Conservation (phyloP, 305 asterid species). For the Petunia hybrid region DNA sequence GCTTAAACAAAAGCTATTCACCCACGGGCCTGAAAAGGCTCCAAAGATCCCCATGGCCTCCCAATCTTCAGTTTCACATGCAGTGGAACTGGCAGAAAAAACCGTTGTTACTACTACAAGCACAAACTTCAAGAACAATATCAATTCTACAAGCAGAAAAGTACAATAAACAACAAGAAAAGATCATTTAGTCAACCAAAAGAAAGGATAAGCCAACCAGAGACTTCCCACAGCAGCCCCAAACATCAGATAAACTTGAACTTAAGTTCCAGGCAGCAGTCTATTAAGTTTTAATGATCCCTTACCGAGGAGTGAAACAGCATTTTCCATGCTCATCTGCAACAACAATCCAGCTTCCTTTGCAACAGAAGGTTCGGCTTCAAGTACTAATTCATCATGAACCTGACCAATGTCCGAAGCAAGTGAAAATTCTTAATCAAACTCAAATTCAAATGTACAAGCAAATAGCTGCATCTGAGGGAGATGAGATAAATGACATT, state of each 20-base stretch:
- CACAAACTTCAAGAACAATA: conserved; percentile 21
- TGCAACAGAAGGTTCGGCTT: conserved; percentile 76
- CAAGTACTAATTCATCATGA: conserved; percentile 93
- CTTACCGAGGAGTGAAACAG: conserved; percentile 84
- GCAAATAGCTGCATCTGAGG: conserved; percentile 19
- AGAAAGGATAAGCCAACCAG: neutral
- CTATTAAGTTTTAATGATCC: conserved; percentile 24
- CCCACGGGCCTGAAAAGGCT: conserved; percentile 62
- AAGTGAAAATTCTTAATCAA: neutral
- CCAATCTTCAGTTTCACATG: conserved; percentile 89
- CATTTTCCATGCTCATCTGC: conserved; percentile 85
- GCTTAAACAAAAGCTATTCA: conserved; percentile 8
- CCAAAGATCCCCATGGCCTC: conserved; percentile 94
- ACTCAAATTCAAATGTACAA: conserved; percentile 18
- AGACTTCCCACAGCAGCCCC: conserved; percentile 9
- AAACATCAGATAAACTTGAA: conserved; percentile 27
- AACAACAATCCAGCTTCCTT: conserved; percentile 88
- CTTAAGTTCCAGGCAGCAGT: neutral
- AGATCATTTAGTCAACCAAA: conserved; percentile 17
- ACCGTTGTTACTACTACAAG: conserved; percentile 31
- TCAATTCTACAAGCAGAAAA: neutral
- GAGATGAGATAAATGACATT: neutral
- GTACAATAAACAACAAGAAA: neutral
- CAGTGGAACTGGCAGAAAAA: conserved; percentile 75
- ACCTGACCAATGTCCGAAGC: conserved; percentile 56